Evolutionary conservation across 2,329 filamentous ascomycete species (phyloP).

Genomic region (Diatrype stigma): DNA sequence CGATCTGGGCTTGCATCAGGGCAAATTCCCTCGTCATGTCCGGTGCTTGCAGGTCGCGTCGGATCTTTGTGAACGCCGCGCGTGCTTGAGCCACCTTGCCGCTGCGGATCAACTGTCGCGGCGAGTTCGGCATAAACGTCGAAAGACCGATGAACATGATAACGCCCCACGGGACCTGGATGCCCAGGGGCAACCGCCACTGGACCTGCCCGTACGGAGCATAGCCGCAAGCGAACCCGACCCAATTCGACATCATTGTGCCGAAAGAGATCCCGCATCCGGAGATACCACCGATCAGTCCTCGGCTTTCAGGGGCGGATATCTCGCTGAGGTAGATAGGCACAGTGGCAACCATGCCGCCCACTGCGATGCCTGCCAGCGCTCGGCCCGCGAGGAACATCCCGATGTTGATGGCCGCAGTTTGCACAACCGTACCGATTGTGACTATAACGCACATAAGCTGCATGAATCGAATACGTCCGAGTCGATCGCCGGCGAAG

Average conservation of each 20-base stretch:
- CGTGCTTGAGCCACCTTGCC: constrained; percentile 46
- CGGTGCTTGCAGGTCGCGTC: constrained; percentile 39
- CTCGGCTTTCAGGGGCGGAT: constrained; percentile 41
- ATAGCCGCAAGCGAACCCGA: constrained; percentile 51
- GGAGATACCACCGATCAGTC: constrained; percentile 50
- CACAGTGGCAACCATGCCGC: constrained; percentile 46
- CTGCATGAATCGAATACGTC: constrained; percentile 51
- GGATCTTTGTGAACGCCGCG: constrained; percentile 42
- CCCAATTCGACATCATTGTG: constrained; percentile 54
- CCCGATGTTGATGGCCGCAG: constrained; percentile 49
- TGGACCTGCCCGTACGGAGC: constrained; percentile 48
- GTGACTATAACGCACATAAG: constrained; percentile 51
- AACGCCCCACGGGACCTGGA: constrained; percentile 54
- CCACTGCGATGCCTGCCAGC: constrained; percentile 40
- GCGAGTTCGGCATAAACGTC: constrained; percentile 54
- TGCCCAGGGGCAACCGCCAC: constrained; percentile 51
- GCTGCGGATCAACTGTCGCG: constrained; percentile 46
- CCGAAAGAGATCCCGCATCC: constrained; percentile 53
- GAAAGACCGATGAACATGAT: constrained; percentile 49
- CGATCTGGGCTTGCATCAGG: constrained; percentile 50
- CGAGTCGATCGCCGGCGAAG: constrained; percentile 47
- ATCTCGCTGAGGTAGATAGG: constrained; percentile 55
- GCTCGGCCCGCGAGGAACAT: constrained; percentile 49
- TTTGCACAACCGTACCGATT: constrained; percentile 49
- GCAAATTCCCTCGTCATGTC: constrained; percentile 47